Conservation (phyloP, 192 early-diverging fungal species). For the Backusella tarrabulga region DNA sequence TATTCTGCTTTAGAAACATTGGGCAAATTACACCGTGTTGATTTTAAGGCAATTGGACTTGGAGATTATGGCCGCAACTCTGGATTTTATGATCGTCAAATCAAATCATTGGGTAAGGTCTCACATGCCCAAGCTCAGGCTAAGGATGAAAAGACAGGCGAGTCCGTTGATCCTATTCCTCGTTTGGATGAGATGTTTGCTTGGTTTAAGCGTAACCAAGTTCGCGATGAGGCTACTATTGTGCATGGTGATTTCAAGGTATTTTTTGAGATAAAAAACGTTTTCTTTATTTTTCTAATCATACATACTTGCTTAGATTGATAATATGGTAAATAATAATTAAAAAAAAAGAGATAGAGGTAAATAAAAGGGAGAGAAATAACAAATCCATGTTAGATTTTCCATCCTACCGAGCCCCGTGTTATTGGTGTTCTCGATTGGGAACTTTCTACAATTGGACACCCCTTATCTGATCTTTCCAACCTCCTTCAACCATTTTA, state of each 20-base stretch:
- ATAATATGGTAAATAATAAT: conserved; percentile 54
- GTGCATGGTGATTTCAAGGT: conserved; percentile 95
- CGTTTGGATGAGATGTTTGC: conserved; percentile 66
- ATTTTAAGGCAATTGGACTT: conserved; percentile 68
- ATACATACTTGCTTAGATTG: conserved; percentile 39
- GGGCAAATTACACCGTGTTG: conserved; percentile 77
- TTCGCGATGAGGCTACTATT: conserved; percentile 76
- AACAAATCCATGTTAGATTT: conserved; percentile 46
- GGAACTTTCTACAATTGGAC: conserved; percentile 89
- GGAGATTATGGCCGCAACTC: conserved; percentile 60
- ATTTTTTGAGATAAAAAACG: background rate
- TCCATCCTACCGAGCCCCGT: conserved; percentile 69
- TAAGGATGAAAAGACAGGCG: conserved; percentile 49
- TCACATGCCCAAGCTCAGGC: conserved; percentile 67
- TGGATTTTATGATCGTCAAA: conserved; percentile 85
- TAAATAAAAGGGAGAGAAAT: background rate
- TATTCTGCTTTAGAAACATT: conserved; percentile 70
- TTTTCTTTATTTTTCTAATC: background rate
- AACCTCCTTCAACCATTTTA: conserved; percentile 81
- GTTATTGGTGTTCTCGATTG: conserved; percentile 95
- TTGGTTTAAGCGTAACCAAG: conserved; percentile 72
- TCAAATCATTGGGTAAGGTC: conserved; percentile 64
- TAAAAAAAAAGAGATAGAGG: background rate
- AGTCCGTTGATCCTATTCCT: conserved; percentile 63
- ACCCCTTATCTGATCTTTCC: conserved; percentile 89